Conservation (phyloP, 2,329 filamentous ascomycete genomes). For the Dactylellina parvicollis region DNA sequence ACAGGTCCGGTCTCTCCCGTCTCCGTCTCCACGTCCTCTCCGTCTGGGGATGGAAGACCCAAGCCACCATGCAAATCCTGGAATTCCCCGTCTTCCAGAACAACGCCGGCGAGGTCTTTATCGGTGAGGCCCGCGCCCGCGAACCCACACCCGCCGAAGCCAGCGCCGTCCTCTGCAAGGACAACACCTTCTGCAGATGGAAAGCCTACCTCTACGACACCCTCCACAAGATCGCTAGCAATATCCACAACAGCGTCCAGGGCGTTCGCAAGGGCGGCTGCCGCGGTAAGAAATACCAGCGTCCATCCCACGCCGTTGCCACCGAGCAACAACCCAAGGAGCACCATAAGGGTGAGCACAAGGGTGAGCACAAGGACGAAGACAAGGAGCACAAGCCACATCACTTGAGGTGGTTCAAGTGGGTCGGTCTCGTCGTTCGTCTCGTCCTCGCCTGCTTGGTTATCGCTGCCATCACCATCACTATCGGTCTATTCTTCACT, state of each 20-base stretch:
- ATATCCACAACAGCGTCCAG: slow-evolving; percentile 15
- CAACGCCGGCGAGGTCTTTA: slow-evolving; percentile 42
- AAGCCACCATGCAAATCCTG: slow-evolving; percentile 44
- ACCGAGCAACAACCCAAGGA: slow-evolving; percentile 17
- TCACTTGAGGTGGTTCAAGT: slow-evolving; percentile 49
- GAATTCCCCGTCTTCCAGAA: slow-evolving; percentile 53
- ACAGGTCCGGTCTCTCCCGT: slow-evolving; percentile 38
- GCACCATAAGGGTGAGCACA: slow-evolving; percentile 6
- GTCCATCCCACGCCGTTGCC: slow-evolving; percentile 11
- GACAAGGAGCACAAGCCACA: slow-evolving; percentile 6
- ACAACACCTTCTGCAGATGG: slow-evolving; percentile 48
- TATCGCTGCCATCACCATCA: slow-evolving; percentile 53
- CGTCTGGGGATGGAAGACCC: slow-evolving; percentile 43
- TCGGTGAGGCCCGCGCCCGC: slow-evolving; percentile 34
- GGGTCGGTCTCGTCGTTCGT: slow-evolving; percentile 44
- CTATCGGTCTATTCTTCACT: slow-evolving; percentile 49
- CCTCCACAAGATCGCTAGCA: slow-evolving; percentile 20
- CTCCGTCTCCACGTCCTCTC: slow-evolving; percentile 49
- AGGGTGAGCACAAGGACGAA: slow-evolving; percentile 1
- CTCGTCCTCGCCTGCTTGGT: slow-evolving; percentile 50
- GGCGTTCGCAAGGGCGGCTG: slow-evolving; percentile 31
- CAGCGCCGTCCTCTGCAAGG: slow-evolving; percentile 41
- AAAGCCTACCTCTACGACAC: slow-evolving; percentile 51
- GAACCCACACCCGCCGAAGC: slow-evolving; percentile 42
- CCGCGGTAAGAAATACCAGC: slow-evolving; percentile 32